A percentile compares a stretch with the other conserved stretches of the same genome.
These are phyloP conservation scores for Volvox carteri DNA, from an alignment of 163 green algal genomes.

Conservation along the genomic window DNA sequence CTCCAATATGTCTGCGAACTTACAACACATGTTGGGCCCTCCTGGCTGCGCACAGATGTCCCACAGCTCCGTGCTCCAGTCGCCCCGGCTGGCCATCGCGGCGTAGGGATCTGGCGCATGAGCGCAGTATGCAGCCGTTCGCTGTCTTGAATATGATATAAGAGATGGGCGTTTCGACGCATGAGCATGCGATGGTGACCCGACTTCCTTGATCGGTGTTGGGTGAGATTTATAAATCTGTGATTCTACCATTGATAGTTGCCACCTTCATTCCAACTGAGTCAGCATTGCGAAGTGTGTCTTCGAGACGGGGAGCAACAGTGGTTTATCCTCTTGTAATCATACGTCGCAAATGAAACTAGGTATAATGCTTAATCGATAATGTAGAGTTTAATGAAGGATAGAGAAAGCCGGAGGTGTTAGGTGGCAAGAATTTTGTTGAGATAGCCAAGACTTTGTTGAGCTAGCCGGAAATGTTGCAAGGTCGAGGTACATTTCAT, in stretches of 20 bases:
- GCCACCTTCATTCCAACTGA: background rate
- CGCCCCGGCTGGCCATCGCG: constrained; percentile 15
- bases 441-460: too few relatives aligned
- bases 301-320: too few relatives aligned
- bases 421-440: too few relatives aligned
- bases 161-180: background rate
- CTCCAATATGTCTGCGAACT: background rate
- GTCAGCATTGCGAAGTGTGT: background rate
- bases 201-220: background rate
- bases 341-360: too few relatives aligned
- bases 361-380: too few relatives aligned
- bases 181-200: background rate
- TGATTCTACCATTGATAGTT: background rate
- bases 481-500: too few relatives aligned
- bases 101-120: constrained; percentile 39
- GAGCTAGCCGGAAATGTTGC: too few relatives aligned
- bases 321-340: too few relatives aligned
- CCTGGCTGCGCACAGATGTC: constrained; percentile 38
- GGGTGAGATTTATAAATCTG: background rate
- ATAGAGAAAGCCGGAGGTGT: too few relatives aligned
- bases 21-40: constrained; percentile 43
- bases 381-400: too few relatives aligned
- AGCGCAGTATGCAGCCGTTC: background rate
- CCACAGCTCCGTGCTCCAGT: constrained; percentile 32
- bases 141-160: background rate